These are phyloP conservation scores for Umbelopsis sp. DNA, from an alignment of 371 early-diverging fungal species.

Conservation along the genomic window DNA sequence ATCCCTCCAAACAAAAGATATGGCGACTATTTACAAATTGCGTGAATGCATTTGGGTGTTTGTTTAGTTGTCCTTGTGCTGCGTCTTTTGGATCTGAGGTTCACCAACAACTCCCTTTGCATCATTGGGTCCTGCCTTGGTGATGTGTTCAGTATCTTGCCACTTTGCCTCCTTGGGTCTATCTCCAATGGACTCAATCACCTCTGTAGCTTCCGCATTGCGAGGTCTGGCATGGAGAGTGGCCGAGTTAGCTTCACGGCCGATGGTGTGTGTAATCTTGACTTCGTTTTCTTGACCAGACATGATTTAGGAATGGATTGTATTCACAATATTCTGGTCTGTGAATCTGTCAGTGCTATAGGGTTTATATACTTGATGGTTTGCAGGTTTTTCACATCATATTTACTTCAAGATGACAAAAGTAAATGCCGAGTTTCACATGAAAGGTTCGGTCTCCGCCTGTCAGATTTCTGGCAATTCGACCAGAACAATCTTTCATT, in stretches of 20 bases:
- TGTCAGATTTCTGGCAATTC: background rate
- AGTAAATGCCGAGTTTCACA: background rate
- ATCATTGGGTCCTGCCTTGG: background rate
- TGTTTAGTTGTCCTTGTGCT: background rate
- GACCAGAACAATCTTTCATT: too few species aligned
- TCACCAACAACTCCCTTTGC: constrained; percentile 19
- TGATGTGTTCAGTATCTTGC: constrained; percentile 21
- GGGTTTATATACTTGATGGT: background rate
- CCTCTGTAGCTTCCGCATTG: constrained; percentile 1
- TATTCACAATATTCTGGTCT: background rate
- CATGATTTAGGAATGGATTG: background rate
- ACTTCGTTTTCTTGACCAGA: constrained; percentile 3
- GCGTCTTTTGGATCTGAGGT: constrained; percentile 15
- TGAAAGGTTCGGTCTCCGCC: background rate
- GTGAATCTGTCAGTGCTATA: too few species aligned
- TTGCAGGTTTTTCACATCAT: background rate
- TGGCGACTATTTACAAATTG: background rate
- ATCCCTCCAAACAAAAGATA: background rate
- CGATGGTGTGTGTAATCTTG: background rate
- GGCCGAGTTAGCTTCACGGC: constrained; percentile 15
- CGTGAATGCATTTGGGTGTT: background rate
- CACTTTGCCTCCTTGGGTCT: constrained; percentile 20
- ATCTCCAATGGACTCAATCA: constrained; percentile 17
- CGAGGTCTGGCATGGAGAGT: constrained; percentile 20
- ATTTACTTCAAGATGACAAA: constrained; percentile 3